Conservation (phyloP, 495 filamentous ascomycete species). For the Delitschia confertaspora region DNA sequence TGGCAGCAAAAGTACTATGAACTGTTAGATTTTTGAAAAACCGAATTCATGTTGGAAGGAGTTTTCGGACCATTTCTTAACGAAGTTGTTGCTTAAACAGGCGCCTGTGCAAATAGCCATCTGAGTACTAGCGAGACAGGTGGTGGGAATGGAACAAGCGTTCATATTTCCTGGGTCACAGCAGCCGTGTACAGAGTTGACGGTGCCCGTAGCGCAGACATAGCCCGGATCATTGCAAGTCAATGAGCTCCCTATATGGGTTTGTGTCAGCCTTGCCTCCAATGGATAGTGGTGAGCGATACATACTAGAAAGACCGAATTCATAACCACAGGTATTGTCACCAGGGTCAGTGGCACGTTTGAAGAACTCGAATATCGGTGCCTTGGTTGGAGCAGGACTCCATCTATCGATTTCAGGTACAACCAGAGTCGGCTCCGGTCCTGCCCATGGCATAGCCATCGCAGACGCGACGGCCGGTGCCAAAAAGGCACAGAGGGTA, state of each 20-base stretch:
- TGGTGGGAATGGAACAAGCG: constrained; percentile 16
- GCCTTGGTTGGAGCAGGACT: constrained; percentile 22
- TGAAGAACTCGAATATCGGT: constrained; percentile 21
- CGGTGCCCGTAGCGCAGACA: constrained; percentile 24
- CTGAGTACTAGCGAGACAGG: constrained; percentile 19
- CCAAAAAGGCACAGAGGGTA: constrained; percentile 23
- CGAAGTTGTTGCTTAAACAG: constrained; percentile 18
- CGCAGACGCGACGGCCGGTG: constrained; percentile 19
- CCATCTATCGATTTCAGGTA: constrained; percentile 18
- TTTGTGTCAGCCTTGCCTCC: neutral
- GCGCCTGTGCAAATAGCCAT: constrained; percentile 20
- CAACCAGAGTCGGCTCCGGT: constrained; percentile 18
- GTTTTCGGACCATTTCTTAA: constrained; percentile 19
- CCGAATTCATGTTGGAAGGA: neutral
- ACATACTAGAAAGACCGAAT: constrained; percentile 10
- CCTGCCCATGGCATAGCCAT: constrained; percentile 20
- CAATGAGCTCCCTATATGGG: constrained; percentile 11
- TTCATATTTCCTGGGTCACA: constrained; percentile 14
- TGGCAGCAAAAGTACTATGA: constrained; percentile 5
- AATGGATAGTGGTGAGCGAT: neutral
- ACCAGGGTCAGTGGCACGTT: constrained; percentile 1
- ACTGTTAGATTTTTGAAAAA: neutral
- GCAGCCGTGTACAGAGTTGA: constrained; percentile 24
- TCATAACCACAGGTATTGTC: constrained; percentile 25
- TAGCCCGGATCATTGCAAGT: constrained; percentile 19